Conservation (phyloP, 73 alveolate species). For the Tetrahymena borealis region DNA sequence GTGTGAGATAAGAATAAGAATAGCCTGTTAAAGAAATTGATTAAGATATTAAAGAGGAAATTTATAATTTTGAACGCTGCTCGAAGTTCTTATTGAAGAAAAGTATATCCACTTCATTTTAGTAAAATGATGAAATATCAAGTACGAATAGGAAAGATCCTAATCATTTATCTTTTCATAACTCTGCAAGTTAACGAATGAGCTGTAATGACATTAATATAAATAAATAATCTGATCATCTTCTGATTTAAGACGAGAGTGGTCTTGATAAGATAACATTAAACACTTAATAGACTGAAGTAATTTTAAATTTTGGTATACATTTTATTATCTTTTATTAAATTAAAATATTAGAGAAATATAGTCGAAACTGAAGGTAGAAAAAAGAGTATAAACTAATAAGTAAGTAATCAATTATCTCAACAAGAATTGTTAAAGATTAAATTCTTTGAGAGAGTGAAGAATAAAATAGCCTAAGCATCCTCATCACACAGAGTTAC, state of each 20-base stretch:
- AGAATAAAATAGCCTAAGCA: neutral
- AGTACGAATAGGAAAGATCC: neutral
- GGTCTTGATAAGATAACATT: neutral
- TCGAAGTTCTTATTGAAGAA: neutral
- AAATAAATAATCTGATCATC: neutral
- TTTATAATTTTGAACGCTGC: neutral
- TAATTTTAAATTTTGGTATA: too few relatives aligned
- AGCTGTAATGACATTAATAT: neutral
- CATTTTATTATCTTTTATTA: too few relatives aligned
- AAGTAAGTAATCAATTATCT: too few relatives aligned
- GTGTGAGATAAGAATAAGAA: neutral
- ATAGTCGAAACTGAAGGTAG: neutral
- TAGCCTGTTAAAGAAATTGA: neutral
- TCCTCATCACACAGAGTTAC: neutral
- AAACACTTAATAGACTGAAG: neutral
- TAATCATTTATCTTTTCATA: neutral
- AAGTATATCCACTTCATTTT: neutral
- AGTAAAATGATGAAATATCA: neutral
- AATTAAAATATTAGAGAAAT: too few relatives aligned
- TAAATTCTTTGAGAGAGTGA: neutral
- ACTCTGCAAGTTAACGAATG: neutral
- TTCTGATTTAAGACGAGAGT: neutral
- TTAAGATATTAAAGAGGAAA: neutral
- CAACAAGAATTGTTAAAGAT: neutral
- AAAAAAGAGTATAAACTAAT: neutral